phyloP scores from a whole-genome alignment of 2,329 filamentous ascomycete genomes.

The Cercospora beticola region DNA sequence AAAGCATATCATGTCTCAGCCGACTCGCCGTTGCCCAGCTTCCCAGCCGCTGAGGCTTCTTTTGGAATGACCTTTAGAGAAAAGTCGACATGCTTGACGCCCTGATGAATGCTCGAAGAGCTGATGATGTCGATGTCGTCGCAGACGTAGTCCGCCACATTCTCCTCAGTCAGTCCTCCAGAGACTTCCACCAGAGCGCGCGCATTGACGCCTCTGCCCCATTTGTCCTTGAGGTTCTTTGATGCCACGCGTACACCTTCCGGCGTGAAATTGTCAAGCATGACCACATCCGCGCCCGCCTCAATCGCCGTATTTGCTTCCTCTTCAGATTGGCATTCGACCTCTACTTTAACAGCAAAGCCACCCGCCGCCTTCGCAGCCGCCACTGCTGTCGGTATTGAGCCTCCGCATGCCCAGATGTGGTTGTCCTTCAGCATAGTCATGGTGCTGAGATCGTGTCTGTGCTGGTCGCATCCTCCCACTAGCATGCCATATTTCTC shows the following conservation, averaged over 20 bases:
- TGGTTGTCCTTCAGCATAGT: conserved; percentile 99
- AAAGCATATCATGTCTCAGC: conserved; percentile 20
- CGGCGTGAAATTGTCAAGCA: conserved; percentile 93
- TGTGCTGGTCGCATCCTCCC: conserved; percentile 86
- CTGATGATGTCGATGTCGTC: conserved; percentile 91
- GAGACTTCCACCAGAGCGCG: conserved; percentile 82
- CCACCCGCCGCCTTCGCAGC: conserved; percentile 82
- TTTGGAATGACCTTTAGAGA: conserved; percentile 78
- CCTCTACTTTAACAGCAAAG: conserved; percentile 91
- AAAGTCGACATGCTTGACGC: conserved; percentile 90
- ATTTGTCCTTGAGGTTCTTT: conserved; percentile 72
- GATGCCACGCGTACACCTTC: conserved; percentile 76
- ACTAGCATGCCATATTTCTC: conserved; percentile 98
- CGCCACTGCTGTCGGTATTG: conserved; percentile 79
- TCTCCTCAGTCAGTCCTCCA: conserved; percentile 81
- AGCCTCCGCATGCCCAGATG: conserved; percentile 80
- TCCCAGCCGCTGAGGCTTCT: conserved; percentile 26
- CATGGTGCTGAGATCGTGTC: conserved; percentile 86
- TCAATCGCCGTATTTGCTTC: conserved; percentile 89
- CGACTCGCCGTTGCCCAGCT: conserved; percentile 28
- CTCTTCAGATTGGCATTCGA: conserved; percentile 84
- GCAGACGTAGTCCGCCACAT: conserved; percentile 76
- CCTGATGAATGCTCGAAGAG: conserved; percentile 95
- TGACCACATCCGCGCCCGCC: conserved; percentile 91
- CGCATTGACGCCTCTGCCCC: conserved; percentile 62